Base-by-base conservation (phyloP, 768 basidiomycete species). In the Leccinum arenicola region DNA sequence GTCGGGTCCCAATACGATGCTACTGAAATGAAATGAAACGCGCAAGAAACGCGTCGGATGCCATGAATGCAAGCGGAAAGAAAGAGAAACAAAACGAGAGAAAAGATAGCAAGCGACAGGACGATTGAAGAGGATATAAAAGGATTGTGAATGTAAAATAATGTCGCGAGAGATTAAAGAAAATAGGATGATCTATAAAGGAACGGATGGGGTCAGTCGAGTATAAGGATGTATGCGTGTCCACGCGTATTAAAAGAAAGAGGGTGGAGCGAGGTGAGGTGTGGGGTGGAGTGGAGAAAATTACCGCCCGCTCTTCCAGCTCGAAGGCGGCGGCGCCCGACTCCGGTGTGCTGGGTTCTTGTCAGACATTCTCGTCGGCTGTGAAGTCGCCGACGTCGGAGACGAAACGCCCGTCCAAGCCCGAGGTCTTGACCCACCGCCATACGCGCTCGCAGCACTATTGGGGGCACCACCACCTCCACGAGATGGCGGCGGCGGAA, bases 321-420 rank as follows among this genome's bases (percentile, higher is more conserved):
- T 86, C 36, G 85, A 87, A 12, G 85, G 85, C 9, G 85, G 85
- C 2, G 78, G 74, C n/a, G 74, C 74, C 50, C 61, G 61, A 23
- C 68, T 76, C 61, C 71, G 60, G 50, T 19, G 19, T 23, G 52
- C 57, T 58, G 67, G 53, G 60, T 58, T 48, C 33, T 65, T 69
- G 21, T 62, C 69, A 0, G 73, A 50, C 14, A 19, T n/a, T 47
- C 27, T 61, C 1, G 58, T 19, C 12, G 61, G 54, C n/a, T 54
- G 55, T 25, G 49, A 55, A 8, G 62, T 58, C 29, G 47, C 47
- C 23, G 63, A 60, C 1, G 72, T 62, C 0, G 72, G 54, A 7
- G 73, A 57, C 2, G 66, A 27, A 6, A 60, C 64, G 0, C 69
- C 77, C 1, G 76, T 78, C 54, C 56, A 56, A 43, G 76, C 76